Evolutionary conservation across 1,284 basidiomycete genomes (phyloP).

Genomic region (Ganoderma meredithae): DNA sequence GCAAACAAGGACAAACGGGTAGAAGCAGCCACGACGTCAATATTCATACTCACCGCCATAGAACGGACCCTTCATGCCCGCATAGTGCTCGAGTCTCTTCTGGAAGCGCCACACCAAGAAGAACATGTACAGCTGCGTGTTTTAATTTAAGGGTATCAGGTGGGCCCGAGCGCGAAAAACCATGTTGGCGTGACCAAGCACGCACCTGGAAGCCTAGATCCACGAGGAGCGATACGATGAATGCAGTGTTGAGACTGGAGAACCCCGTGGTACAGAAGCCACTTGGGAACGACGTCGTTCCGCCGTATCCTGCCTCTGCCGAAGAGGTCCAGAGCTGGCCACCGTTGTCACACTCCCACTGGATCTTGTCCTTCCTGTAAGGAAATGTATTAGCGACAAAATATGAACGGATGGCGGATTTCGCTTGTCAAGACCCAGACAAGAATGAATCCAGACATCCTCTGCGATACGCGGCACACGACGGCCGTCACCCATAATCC

Average conservation of each 20-base stretch:
- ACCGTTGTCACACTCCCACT: conserved; percentile 81
- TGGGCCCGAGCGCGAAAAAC: conserved; percentile 21
- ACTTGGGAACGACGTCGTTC: conserved; percentile 56
- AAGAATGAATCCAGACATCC: conserved; percentile 7
- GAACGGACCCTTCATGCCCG: conserved; percentile 67
- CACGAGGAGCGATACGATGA: conserved; percentile 70
- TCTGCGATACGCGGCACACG: neutral
- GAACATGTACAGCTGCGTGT: conserved; percentile 69
- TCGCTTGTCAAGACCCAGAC: neutral
- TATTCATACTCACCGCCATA: conserved; percentile 61
- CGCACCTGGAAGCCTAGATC: conserved; percentile 75
- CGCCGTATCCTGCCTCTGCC: conserved; percentile 50
- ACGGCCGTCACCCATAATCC: neutral
- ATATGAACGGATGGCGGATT: neutral
- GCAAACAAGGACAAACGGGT: conserved; percentile 21
- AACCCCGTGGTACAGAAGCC: conserved; percentile 73
- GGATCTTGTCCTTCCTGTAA: conserved; percentile 70
- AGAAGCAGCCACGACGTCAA: conserved; percentile 21
- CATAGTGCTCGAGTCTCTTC: conserved; percentile 72
- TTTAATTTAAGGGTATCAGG: conserved; percentile 24
- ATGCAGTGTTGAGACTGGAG: conserved; percentile 68
- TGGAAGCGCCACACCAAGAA: conserved; percentile 77
- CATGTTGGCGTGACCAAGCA: conserved; percentile 20
- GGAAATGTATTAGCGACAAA: conserved; percentile 31
- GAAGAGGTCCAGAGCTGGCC: conserved; percentile 72